A percentile compares a stretch with the other conserved stretches of the same genome.
Evolutionary conservation across 2,329 filamentous ascomycete species (phyloP).

Genomic region (Penicillium sp.): DNA sequence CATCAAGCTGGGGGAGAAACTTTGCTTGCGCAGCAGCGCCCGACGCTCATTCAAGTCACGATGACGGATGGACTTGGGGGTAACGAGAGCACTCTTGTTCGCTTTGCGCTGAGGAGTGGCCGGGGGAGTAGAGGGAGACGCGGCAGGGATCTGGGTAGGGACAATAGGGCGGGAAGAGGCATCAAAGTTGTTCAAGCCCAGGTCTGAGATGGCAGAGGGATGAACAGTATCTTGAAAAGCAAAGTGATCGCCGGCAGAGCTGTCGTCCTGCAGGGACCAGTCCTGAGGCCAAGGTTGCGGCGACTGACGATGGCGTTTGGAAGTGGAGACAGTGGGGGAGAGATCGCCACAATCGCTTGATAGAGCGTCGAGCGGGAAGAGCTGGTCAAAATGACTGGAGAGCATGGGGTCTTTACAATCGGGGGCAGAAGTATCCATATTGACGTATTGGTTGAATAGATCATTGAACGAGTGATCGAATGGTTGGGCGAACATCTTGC

Average conservation of each 20-base stretch:
- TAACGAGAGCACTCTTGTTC: slow-evolving; percentile 40
- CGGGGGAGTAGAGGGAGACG: slow-evolving; percentile 40
- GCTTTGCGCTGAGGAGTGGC: slow-evolving; percentile 40
- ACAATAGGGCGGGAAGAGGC: slow-evolving; percentile 29
- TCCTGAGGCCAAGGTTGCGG: slow-evolving; percentile 58
- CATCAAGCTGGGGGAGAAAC: slow-evolving; percentile 56
- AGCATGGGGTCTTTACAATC: slow-evolving; percentile 52
- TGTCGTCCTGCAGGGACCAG: slow-evolving; percentile 54
- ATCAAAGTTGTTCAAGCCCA: slow-evolving; percentile 37
- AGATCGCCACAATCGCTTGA: slow-evolving; percentile 56
- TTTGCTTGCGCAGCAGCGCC: slow-evolving; percentile 45
- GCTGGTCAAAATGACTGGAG: slow-evolving; percentile 53
- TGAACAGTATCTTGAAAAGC: slow-evolving; percentile 43
- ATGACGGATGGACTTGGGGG: slow-evolving; percentile 43
- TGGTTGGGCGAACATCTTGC: slow-evolving; percentile 52
- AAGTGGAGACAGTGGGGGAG: slow-evolving; percentile 52
- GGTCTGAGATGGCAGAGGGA: slow-evolving; percentile 37
- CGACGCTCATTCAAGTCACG: slow-evolving; percentile 46
- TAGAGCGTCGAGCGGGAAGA: slow-evolving; percentile 54
- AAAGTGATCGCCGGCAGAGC: slow-evolving; percentile 38
- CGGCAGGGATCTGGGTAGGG: slow-evolving; percentile 23
- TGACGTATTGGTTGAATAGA: slow-evolving; percentile 66
- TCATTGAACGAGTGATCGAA: slow-evolving; percentile 59
- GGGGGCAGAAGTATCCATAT: slow-evolving; percentile 57
- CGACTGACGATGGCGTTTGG: slow-evolving; percentile 44